Base-by-base conservation (phyloP, 2,329 filamentous ascomycete genomes). In the Colletotrichum siamense region DNA sequence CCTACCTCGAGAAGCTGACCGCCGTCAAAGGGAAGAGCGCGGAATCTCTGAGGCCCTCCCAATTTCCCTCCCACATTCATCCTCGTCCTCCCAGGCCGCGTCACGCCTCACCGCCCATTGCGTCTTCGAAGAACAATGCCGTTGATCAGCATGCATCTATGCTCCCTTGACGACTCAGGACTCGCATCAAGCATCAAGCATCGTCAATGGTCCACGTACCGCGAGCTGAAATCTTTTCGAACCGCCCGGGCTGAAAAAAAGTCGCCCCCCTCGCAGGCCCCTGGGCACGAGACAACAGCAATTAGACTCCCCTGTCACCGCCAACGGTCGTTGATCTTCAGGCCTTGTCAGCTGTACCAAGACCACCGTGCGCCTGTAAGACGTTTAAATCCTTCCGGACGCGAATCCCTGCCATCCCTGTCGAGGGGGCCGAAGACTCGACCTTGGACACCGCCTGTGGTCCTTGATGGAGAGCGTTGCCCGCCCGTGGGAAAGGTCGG, bases 341-440 rank as follows among this genome's bases (percentile, higher is more conserved):
- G 55, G 8, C 34, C 67, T 61, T 62, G 34, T 62, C n/a, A 30
- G n/a, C 34, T 61, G 22, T 24, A 55, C 39, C 24, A 30, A 49
- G 26, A 22, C 28, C 32, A 57, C 70, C 55, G 64, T 59, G 62
- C 62, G 63, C 44, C 24, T 52, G 76, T 77, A 64, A 69, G 69
- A 72, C 52, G 55, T 66, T 32, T 72, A 76, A 72, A 62, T 52
- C 64, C 64, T 69, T 44, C 73, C 67, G 62, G 63, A 34, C n/a
- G 34, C 30, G 24, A 5, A 65, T 62, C 61, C 66, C 36, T 66
- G 61, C 36, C 26, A 8, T 36, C 8, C 57, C 57, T 30, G 16
- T 30, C 16, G 26, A 61, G 24, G 24, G 57, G 26, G 28, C 55
- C 26, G 22, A 59, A 59, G 55, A 26, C 55, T 24, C 8, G 55